phyloP scores from a whole-genome alignment of 192 early-diverging fungal species.

The Gamsiella multidivaricata region DNA sequence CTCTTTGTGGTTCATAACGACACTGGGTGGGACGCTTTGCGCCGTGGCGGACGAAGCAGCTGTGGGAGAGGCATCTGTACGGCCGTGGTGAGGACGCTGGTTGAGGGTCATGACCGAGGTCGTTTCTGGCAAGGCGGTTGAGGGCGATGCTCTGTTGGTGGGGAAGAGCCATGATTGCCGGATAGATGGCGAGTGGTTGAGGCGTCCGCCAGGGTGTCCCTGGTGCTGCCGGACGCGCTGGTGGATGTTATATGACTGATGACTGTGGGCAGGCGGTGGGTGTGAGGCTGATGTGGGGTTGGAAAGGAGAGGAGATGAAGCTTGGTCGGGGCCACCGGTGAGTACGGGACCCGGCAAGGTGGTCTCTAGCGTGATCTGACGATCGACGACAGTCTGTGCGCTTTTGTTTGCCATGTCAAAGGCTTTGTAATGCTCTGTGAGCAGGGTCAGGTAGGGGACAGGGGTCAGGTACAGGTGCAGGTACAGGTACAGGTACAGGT shows the following conservation, averaged over 20 bases:
- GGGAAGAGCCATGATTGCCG: conserved; percentile 54
- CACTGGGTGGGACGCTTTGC: conserved; percentile 17
- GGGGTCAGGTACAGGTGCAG: no score
- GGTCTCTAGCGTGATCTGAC: neutral
- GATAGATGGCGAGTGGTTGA: conserved; percentile 34
- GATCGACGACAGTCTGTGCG: conserved; percentile 38
- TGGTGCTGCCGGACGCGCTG: conserved; percentile 34
- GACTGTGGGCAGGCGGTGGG: conserved; percentile 30
- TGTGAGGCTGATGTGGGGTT: conserved; percentile 22
- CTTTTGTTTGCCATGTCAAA: conserved; percentile 40
- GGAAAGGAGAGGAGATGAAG: neutral
- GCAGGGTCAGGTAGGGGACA: neutral
- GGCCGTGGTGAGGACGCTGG: conserved; percentile 19
- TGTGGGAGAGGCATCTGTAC: conserved; percentile 24
- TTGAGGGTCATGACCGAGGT: conserved; percentile 40
- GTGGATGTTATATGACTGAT: conserved; percentile 42
- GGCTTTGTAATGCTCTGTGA: neutral
- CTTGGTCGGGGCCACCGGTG: neutral
- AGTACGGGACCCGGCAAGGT: neutral
- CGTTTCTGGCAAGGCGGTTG: conserved; percentile 38
- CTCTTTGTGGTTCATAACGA: conserved; percentile 23
- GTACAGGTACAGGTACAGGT: no score
- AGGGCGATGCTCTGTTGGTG: conserved; percentile 40
- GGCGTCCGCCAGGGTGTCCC: conserved; percentile 1
- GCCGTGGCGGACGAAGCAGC: conserved; percentile 6